Conservation (phyloP, 2,329 filamentous ascomycete genomes). For the Talaromyces pinophilus region DNA sequence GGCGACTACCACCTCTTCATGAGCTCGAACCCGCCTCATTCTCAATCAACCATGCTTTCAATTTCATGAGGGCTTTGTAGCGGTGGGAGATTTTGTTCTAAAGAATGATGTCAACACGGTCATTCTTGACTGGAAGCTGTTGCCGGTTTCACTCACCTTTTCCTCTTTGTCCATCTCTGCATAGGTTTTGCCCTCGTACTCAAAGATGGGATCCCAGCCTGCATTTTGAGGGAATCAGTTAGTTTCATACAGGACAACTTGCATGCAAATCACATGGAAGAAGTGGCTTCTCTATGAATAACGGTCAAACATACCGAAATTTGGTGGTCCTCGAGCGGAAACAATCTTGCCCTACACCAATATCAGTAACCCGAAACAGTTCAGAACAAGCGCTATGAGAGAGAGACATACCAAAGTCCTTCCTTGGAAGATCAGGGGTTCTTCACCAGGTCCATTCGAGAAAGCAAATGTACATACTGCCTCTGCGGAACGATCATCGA, state of each 20-base stretch:
- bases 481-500: constrained; percentile 86
- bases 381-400: background rate
- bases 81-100: constrained; percentile 90
- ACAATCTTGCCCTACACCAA: constrained; percentile 72
- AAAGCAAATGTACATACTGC: constrained; percentile 97
- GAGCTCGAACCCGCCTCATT: constrained; percentile 28
- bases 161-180: constrained; percentile 93
- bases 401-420: constrained; percentile 66
- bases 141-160: constrained; percentile 62
- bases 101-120: background rate
- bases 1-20: background rate
- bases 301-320: constrained; percentile 66
- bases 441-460: constrained; percentile 77
- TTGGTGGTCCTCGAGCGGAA: constrained; percentile 71
- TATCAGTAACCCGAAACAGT: background rate
- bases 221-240: constrained; percentile 11
- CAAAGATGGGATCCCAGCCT: constrained; percentile 98
- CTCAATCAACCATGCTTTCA: constrained; percentile 75
- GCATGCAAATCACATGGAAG: background rate
- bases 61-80: constrained; percentile 79
- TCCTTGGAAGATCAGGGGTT: constrained; percentile 88
- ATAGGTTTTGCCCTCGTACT: constrained; percentile 87
- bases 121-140: background rate
- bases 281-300: background rate
- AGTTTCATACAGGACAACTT: background rate